Conservation (phyloP, 73 alveolate genomes). For the Urostyla sp. region DNA sequence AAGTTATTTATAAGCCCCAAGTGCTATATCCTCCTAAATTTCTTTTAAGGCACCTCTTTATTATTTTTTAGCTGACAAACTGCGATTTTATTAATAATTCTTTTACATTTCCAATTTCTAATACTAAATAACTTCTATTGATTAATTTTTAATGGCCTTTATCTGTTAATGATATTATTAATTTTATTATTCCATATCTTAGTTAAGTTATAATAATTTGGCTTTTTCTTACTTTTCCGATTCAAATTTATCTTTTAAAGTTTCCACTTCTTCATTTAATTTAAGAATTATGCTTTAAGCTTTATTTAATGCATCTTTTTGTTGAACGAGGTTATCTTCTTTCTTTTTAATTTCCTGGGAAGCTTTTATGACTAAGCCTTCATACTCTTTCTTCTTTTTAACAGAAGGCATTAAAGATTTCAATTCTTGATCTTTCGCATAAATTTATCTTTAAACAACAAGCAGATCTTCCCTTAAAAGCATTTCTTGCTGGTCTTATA, state of each 20-base stretch:
- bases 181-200: too few relatives aligned
- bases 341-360: conserved; percentile 10
- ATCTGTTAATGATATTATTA: neutral
- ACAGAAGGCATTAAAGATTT: neutral
- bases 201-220: too few relatives aligned
- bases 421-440: conserved; percentile 13
- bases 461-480: too few relatives aligned
- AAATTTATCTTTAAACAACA: too few relatives aligned
- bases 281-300: conserved; percentile 20
- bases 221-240: too few relatives aligned
- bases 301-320: conserved; percentile 11
- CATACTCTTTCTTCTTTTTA: conserved; percentile 27
- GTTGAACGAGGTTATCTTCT: conserved; percentile 27
- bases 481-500: too few relatives aligned
- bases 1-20: neutral
- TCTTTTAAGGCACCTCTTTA: neutral
- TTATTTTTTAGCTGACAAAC: neutral
- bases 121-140: neutral
- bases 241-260: conserved; percentile 9
- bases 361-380: conserved; percentile 23
- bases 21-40: neutral
- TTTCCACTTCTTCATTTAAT: conserved; percentile 21
- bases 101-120: neutral
- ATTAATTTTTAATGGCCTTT: neutral
- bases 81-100: neutral